Percentiles rank a stretch among this genome's conserved stretches.
Evolutionary conservation across 257 asterid species (phyloP).

Genomic region (Solanum paucissectum): DNA sequence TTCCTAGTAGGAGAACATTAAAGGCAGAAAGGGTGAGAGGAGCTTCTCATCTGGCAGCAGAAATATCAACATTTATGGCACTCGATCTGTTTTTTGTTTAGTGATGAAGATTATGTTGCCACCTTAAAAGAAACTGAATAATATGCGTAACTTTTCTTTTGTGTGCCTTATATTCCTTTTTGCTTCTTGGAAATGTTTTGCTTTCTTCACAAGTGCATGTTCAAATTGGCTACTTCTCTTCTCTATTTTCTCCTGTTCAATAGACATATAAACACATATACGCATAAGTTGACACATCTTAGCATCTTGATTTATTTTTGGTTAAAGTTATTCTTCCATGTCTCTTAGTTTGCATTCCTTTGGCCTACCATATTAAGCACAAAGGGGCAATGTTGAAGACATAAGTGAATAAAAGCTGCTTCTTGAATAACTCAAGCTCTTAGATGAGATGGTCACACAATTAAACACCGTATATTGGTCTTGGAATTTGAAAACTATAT

Average conservation of each 20-base stretch:
- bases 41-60: not conserved
- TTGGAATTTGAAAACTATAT: not conserved
- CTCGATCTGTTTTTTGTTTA: not conserved
- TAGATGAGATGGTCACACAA: not conserved
- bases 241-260: not conserved
- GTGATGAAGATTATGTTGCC: not conserved
- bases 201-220: not conserved
- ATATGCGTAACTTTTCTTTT: not conserved
- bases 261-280: not conserved
- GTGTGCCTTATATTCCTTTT: not conserved
- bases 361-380: not conserved
- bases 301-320: not conserved
- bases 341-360: not conserved
- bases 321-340: not conserved
- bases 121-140: not conserved
- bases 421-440: not conserved
- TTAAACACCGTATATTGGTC: not conserved
- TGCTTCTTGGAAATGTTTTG: not conserved
- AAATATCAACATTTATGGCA: not conserved
- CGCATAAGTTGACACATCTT: not conserved
- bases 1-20: not conserved
- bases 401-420: not conserved
- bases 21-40: not conserved
- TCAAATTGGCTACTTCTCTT: not conserved
- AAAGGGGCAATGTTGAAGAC: not conserved